A percentile compares a stretch with the other conserved stretches of the same genome.
Evolutionary conservation across 306 rosid genomes (phyloP).

Genomic region (Erythrophleum fordii): DNA sequence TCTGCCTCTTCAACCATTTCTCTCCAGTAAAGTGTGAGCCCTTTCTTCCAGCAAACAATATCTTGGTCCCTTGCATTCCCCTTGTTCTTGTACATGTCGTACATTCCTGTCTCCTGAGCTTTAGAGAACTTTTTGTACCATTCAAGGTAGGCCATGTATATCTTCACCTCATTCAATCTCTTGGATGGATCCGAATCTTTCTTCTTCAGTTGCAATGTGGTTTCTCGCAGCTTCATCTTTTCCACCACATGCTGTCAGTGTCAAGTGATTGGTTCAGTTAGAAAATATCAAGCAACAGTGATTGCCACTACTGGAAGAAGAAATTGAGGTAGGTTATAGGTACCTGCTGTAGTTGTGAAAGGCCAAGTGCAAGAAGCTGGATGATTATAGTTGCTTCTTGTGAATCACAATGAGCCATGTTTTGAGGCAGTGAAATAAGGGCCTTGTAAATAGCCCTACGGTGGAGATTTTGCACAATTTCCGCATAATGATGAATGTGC

Average conservation of each 20-base stretch:
- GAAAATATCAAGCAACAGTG: not conserved
- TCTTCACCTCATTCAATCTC: constrained; percentile 47
- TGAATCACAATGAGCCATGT: constrained; percentile 31
- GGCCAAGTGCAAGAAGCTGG: constrained; percentile 53
- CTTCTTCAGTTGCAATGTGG: not conserved
- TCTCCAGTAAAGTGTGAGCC: constrained; percentile 55
- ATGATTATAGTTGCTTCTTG: constrained; percentile 42
- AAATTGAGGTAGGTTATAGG: not conserved
- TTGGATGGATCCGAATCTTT: constrained; percentile 19
- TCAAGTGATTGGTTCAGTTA: not conserved
- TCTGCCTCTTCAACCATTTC: constrained; percentile 53
- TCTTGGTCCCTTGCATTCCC: not conserved
- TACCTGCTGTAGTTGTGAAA: constrained; percentile 45
- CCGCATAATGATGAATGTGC: constrained; percentile 38
- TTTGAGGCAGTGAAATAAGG: not conserved
- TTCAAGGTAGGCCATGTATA: constrained; percentile 58
- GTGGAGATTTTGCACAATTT: constrained; percentile 42
- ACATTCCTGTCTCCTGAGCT: constrained; percentile 43
- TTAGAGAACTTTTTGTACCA: constrained; percentile 62
- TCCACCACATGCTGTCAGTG: not conserved
- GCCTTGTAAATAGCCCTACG: constrained; percentile 35
- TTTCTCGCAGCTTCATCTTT: constrained; percentile 28
- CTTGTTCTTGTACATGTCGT: constrained; percentile 58
- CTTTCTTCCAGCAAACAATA: constrained; percentile 28
- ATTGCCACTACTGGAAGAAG: not conserved